phyloP scores from a whole-genome alignment of 2,329 filamentous ascomycete genomes.

The Coniosporium tulheliwenetii region DNA sequence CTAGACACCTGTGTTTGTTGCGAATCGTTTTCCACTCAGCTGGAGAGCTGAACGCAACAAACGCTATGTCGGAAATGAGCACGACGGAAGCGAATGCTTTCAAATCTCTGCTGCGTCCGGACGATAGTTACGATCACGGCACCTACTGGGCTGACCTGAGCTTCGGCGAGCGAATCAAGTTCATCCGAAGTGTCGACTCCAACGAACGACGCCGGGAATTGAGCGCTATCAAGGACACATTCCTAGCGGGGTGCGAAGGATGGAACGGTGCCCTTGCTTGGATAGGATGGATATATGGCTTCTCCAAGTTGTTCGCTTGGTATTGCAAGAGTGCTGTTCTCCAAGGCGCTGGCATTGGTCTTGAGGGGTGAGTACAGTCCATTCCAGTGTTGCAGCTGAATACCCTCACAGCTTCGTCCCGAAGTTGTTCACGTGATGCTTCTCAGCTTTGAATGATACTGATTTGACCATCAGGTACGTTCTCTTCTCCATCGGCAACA shows the following conservation, averaged over 20 bases:
- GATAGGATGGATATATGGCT: slow-evolving; percentile 38
- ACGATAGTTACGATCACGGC: slow-evolving; percentile 78
- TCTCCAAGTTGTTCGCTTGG: no score
- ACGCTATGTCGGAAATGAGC: no score
- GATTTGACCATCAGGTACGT: slow-evolving; percentile 50
- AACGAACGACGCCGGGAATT: slow-evolving; percentile 56
- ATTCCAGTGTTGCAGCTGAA: neutral
- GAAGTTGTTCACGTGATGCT: no score
- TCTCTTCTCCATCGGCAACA: slow-evolving; percentile 89
- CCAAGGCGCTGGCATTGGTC: slow-evolving; percentile 77
- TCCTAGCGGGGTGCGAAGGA: no score
- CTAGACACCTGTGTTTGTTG: no score
- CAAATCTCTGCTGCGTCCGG: slow-evolving; percentile 65
- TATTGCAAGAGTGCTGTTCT: slow-evolving; percentile 87
- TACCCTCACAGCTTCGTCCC: neutral
- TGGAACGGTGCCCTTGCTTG: slow-evolving; percentile 73
- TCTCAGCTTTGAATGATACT: neutral
- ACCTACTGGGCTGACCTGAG: slow-evolving; percentile 88
- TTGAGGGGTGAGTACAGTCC: slow-evolving; percentile 50
- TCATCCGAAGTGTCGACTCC: slow-evolving; percentile 60
- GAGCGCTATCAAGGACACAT: slow-evolving; percentile 27
- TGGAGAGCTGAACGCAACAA: no score
- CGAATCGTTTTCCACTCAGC: no score
- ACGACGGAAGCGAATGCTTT: slow-evolving; percentile 49
- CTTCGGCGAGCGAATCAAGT: slow-evolving; percentile 50